Evolutionary conservation across 108 stramenopile genomes (phyloP).

Genomic region (Conticribra guillardii): DNA sequence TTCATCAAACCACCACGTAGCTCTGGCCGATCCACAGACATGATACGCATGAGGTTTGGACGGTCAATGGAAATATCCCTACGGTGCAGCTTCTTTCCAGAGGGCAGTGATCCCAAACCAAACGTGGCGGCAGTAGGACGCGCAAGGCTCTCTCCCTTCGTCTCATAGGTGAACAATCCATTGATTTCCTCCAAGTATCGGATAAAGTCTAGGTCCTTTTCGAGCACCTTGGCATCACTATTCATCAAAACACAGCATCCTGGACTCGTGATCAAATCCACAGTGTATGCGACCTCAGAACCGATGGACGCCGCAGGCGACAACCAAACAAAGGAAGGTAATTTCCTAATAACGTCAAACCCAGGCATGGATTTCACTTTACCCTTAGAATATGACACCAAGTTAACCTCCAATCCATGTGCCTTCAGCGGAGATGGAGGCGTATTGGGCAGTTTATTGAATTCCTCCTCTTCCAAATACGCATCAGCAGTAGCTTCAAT

Average conservation of each 20-base stretch:
- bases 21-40: conserved; percentile 77
- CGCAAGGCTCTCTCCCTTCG: conserved; percentile 66
- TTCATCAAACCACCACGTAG: conserved; percentile 63
- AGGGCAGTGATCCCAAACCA: conserved; percentile 41
- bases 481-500: conserved; percentile 84
- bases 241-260: conserved; percentile 83
- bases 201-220: conserved; percentile 78
- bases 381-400: conserved; percentile 72
- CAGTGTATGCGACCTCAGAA: conserved; percentile 70
- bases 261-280: conserved; percentile 75
- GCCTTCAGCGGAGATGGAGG: conserved; percentile 77
- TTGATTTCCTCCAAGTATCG: conserved; percentile 86
- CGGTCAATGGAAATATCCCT: conserved; percentile 70
- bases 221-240: conserved; percentile 54
- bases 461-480: conserved; percentile 73
- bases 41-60: conserved; percentile 71
- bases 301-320: conserved; percentile 65
- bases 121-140: conserved; percentile 66
- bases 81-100: conserved; percentile 43
- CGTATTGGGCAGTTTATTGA: conserved; percentile 58
- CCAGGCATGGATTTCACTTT: conserved; percentile 77
- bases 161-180: conserved; percentile 80
- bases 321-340: conserved; percentile 77
- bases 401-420: conserved; percentile 67
- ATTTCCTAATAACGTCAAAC: conserved; percentile 71